Evolutionary conservation across 441 rosid species (phyloP), one percentile per base, ranked within the genome.

Genomic region (Adansonia madagascariensis): DNA sequence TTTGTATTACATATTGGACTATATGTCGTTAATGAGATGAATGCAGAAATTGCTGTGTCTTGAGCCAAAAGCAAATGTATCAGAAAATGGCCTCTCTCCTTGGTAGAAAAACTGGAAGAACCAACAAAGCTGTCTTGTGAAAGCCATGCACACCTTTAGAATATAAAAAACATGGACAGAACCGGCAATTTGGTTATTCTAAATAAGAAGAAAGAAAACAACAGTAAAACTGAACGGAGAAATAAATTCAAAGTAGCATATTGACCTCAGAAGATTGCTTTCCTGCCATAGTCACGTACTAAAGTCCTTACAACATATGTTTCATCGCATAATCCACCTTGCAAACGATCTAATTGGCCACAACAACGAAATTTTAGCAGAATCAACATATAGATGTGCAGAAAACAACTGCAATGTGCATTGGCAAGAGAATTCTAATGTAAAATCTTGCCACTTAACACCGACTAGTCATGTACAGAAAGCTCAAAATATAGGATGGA

Each of bases 231-330:
- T 59, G 17, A 69, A 22, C 5, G n/a, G n/a, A 11, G 56, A 66
- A 63, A 46, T 49, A 55, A 17, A 46, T 0, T 8, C 17, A 39
- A 62, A 73, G 56, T 43, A 50, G 66, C 77, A 39, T 52, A 79
- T 52, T 76, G 62, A 91, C 97, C 97, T 91, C 91, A 56, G 84
- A 83, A 79, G 90, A 75, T 69, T 89, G 80, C 83, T 91, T 91
- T 85, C 98, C 98, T 24, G 90, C 94, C 77, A 91, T 61, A 78
- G 97, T 97, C 73, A 93, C 83, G 56, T 70, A 89, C 75, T 87
- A 82, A 56, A 82, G 77, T 57, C 88, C 89, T 71, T 80, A 24
- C 81, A 18, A 76, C 77, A 78, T 76, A 76, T 59, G 74, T 60
- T 80, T 79, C 79, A 73, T 82, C 92, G 89, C 83, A 49, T 63